Base-by-base conservation (phyloP, 2,329 filamentous ascomycete genomes). In the Monascus ruber region DNA sequence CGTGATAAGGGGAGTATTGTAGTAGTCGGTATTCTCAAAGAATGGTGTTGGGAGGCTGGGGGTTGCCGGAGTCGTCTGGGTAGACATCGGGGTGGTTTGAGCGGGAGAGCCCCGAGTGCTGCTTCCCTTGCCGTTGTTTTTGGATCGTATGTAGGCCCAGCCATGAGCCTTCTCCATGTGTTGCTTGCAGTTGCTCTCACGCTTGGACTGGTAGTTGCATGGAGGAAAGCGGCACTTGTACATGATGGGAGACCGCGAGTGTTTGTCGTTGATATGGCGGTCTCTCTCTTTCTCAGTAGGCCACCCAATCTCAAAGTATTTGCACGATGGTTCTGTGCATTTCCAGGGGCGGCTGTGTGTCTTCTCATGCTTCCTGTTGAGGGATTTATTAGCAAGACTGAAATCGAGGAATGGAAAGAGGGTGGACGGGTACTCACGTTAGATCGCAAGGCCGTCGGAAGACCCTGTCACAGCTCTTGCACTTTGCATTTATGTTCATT, bases 221-320 rank as follows among this genome's bases (percentile, higher is more conserved):
- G 82, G 82, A 52, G 79, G 74, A 17, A 17, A 17, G 17, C 17
- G 17, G 66, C 91, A 98, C 66, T 85, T 79, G 63, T 79, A 94
- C 68, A 93, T 79, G 33, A 79, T 72, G 4, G 91, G 88, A 28
- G 79, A 73, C 38, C 76, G 67, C 11, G 85, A 88, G 68, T 98
- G 91, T 69, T 93, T 94, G 70, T 98, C 91, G 61, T 95, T 95
- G 64, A 86, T 76, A 63, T 98, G 91, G 38, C 91, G 84, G 53
- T 94, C 88, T 65, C 88, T 84, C 67, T 96, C 91, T 68, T 98
- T 96, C 66, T 96, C 88, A 0, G 91, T 96, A 4, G 91, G 89
- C 84, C 89, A 96, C 36, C 91, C 91, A 52, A 84, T 79, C 28
- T 82, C 76, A 60, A 84, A 79, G 63, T 94, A 96, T 60, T 93